Evolutionary conservation across 2,329 filamentous ascomycete genomes (phyloP).

Genomic region (Aaosphaeria arxii): DNA sequence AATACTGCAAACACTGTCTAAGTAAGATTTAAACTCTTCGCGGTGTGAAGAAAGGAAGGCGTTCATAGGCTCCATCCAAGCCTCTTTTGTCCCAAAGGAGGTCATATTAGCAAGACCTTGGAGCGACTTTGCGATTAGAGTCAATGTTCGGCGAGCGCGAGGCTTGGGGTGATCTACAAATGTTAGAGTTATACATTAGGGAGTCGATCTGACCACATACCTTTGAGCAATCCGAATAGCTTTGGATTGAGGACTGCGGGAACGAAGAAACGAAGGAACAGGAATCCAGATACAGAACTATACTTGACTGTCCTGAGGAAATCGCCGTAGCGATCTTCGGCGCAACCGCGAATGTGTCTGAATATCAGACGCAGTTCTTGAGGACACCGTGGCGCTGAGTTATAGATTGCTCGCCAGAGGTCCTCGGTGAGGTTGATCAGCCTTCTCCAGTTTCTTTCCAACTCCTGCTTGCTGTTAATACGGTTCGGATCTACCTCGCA

Average conservation of each 20-base stretch:
- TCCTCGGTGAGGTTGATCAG: conserved; percentile 75
- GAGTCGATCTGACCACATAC: conserved; percentile 37
- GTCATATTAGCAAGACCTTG: conserved; percentile 90
- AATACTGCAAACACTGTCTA: conserved; percentile 82
- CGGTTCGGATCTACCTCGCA: conserved; percentile 94
- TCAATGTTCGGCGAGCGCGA: conserved; percentile 81
- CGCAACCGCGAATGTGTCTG: conserved; percentile 86
- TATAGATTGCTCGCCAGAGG: conserved; percentile 79
- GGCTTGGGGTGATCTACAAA: conserved; percentile 72
- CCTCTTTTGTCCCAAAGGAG: conserved; percentile 88
- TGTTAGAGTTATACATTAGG: neutral
- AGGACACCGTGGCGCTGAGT: conserved; percentile 72
- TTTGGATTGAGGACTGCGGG: conserved; percentile 96
- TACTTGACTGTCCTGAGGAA: conserved; percentile 87
- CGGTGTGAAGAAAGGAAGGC: conserved; percentile 74
- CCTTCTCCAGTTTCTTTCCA: conserved; percentile 79
- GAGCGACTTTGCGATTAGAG: conserved; percentile 86
- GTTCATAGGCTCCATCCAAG: conserved; percentile 99
- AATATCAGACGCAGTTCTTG: conserved; percentile 80
- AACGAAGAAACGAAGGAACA: conserved; percentile 93
- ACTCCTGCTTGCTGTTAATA: conserved; percentile 62
- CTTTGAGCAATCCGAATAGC: conserved; percentile 79
- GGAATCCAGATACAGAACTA: conserved; percentile 90
- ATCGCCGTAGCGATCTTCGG: conserved; percentile 91
- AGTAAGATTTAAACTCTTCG: conserved; percentile 78